Conservation (phyloP, 2,329 filamentous ascomycete genomes). For the Alternaria burnsii region DNA sequence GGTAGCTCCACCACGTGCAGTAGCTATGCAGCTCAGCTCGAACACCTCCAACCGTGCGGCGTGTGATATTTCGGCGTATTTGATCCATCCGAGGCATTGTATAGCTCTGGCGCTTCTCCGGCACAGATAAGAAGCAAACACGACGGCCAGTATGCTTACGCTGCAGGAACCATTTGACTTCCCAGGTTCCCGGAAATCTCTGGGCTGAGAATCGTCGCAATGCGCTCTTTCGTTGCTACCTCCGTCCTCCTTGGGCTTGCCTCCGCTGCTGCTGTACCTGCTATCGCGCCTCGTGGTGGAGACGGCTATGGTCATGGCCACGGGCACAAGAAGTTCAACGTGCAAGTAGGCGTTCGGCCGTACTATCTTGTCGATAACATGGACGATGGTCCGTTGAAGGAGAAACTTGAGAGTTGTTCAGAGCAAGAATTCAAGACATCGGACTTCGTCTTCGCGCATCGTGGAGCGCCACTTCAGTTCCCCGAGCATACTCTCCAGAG, state of each 20-base stretch:
- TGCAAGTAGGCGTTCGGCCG: constrained; percentile 48
- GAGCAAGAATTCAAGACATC: constrained; percentile 47
- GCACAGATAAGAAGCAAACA: constrained; percentile 36
- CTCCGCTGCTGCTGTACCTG: constrained; percentile 40
- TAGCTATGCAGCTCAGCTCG: constrained; percentile 24
- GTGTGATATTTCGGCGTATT: constrained; percentile 16
- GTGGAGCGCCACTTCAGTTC: constrained; percentile 48
- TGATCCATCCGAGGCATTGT: constrained; percentile 17
- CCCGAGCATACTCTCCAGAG: constrained; percentile 47
- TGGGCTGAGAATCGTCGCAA: constrained; percentile 24
- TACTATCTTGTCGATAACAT: constrained; percentile 51
- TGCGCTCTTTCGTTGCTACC: constrained; percentile 41
- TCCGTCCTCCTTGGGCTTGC: constrained; percentile 39
- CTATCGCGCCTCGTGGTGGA: constrained; percentile 29
- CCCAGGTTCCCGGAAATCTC: constrained; percentile 13
- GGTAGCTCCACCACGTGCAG: constrained; percentile 39
- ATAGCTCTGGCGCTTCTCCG: constrained; percentile 7
- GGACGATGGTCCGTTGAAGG: constrained; percentile 49
- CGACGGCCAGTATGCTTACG: constrained; percentile 12
- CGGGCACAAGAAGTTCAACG: constrained; percentile 37
- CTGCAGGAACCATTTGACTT: constrained; percentile 31
- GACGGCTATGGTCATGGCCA: constrained; percentile 17
- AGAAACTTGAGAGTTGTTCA: constrained; percentile 49
- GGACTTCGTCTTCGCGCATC: constrained; percentile 49
- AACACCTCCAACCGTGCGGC: constrained; percentile 22